Conservation (phyloP, 352 stramenopile genomes). For the Globisporangium mamillatum region DNA sequence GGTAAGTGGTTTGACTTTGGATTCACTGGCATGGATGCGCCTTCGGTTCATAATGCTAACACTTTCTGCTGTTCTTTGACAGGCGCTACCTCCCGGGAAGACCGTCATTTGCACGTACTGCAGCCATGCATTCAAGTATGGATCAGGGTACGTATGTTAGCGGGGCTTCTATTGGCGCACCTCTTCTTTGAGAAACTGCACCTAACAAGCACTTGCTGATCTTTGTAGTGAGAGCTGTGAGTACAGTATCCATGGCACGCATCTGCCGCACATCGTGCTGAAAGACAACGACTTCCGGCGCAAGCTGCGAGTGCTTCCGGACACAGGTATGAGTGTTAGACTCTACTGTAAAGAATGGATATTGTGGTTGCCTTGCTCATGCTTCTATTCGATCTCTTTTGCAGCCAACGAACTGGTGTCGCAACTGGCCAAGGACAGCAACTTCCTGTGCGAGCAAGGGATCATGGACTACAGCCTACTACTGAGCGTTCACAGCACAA, state of each 20-base stretch:
- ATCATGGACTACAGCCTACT: constrained; percentile 91
- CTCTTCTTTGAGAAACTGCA: background rate
- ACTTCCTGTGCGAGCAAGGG: constrained; percentile 71
- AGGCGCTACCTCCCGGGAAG: constrained; percentile 76
- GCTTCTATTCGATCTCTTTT: background rate
- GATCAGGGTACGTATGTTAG: constrained; percentile 50
- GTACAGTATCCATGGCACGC: constrained; percentile 76
- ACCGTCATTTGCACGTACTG: constrained; percentile 85
- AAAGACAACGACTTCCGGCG: constrained; percentile 88
- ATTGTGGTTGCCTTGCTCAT: constrained; percentile 12
- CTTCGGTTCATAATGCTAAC: constrained; percentile 40
- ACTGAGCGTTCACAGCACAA: constrained; percentile 82
- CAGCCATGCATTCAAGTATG: constrained; percentile 76
- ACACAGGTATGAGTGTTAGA: constrained; percentile 29
- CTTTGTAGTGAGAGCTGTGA: constrained; percentile 53
- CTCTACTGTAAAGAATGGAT: background rate
- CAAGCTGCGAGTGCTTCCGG: constrained; percentile 69
- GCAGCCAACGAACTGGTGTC: constrained; percentile 52
- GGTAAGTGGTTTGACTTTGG: background rate
- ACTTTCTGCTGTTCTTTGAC: background rate
- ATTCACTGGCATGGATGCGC: constrained; percentile 42
- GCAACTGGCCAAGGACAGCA: constrained; percentile 69
- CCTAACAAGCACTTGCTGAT: background rate
- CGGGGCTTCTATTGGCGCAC: background rate
- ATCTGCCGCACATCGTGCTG: constrained; percentile 74